phyloP scores from a whole-genome alignment of 1,284 basidiomycete species.

The Xerocomus nothofagi region DNA sequence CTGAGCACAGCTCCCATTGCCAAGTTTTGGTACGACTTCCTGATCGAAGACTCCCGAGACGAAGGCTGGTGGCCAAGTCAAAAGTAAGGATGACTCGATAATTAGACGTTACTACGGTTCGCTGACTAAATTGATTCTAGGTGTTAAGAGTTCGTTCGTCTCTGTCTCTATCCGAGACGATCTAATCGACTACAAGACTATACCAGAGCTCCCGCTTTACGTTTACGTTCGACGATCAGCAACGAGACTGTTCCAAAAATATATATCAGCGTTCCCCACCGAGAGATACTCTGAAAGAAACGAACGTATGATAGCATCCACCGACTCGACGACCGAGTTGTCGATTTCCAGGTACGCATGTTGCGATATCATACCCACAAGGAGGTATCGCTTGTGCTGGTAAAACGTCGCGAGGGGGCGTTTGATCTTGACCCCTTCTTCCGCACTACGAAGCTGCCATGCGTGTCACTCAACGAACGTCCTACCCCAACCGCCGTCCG shows the following conservation, averaged over 20 bases:
- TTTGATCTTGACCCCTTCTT: conserved; percentile 13
- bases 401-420: conserved; percentile 37
- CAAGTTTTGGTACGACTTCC: conserved; percentile 81
- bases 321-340: conserved; percentile 33
- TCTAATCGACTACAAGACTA: conserved; percentile 1
- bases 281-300: background rate
- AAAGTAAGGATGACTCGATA: conserved; percentile 16
- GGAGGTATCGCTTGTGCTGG: conserved; percentile 38
- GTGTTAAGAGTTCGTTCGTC: conserved; percentile 9
- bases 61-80: conserved; percentile 44
- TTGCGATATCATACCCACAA: conserved; percentile 39
- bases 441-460: conserved; percentile 17
- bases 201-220: conserved; percentile 8
- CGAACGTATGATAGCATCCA: conserved; percentile 42
- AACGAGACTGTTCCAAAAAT: conserved; percentile 21
- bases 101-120: conserved; percentile 6
- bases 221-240: conserved; percentile 22
- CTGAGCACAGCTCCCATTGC: conserved; percentile 81
- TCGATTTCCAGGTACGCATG: conserved; percentile 42
- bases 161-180: background rate
- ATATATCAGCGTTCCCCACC: conserved; percentile 4
- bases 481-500: background rate
- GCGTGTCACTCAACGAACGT: background rate
- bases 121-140: conserved; percentile 17
- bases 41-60: conserved; percentile 69